Base-by-base conservation (phyloP, 768 basidiomycete genomes). In the Trametes meyenii region DNA sequence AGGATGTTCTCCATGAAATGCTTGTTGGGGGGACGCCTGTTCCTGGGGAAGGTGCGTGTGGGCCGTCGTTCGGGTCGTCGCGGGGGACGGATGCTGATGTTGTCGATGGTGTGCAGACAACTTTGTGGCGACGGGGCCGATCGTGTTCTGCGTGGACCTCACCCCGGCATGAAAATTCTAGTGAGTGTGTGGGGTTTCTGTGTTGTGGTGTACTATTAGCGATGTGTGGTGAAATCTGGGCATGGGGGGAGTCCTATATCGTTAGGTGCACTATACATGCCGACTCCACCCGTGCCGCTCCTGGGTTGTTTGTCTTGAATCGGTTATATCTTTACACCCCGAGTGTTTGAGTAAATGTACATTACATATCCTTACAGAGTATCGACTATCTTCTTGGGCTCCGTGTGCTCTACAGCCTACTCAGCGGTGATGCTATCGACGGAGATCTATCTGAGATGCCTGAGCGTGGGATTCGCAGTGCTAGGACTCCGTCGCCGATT, bases 111-210 rank as follows among this genome's bases (percentile, higher is more conserved):
- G 26, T 17, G 36, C 38, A 51, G 42, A 29, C 33, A 23, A 29
- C 11, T 45, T 42, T 4, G 56, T 55, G 6, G 33, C 52, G 24
- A 40, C 29, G 36, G 63, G 60, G 7, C 55, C 56, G 1, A 58
- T 61, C n/a, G 64, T 65, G 8, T 61, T 53, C 17, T 65, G 64
- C 23, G 21, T 65, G 12, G 64, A 65, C 52, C 61, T 65, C 40
- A 61, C 40, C 45, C 63, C 63, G 51, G 36, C n/a, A 19, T 59
- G 29, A 48, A 49, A 6, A 26, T 29, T 33, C 24, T 11, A 3
- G 3, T 33, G 4, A 3, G 29, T 33, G 29, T 33, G 29, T 33
- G 29, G 3, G 29, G 29, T 33, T 40, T 12, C 3, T 40, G 39
- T 50, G 26, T 33, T 11, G 17, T n/a, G 23, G 8, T 42, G 23